Conservation (phyloP, 148 eudicot genomes). For the Rhododendron vialii region DNA sequence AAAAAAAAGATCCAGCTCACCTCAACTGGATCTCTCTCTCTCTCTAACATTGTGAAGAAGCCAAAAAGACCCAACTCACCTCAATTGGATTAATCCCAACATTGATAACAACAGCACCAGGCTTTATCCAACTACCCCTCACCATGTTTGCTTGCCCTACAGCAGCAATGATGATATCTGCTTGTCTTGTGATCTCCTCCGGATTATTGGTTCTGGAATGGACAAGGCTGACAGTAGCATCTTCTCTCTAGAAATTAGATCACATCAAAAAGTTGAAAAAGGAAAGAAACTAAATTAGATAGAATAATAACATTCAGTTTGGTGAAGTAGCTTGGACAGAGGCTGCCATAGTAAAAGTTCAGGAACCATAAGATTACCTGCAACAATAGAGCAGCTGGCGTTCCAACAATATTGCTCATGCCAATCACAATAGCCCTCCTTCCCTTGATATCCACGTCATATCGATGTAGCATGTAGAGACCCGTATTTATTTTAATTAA, state of each 20-base stretch:
- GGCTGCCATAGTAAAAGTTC: no score
- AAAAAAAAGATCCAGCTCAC: no score
- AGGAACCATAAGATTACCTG: slow-evolving; percentile 15
- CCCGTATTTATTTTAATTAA: no score
- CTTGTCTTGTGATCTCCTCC: slow-evolving; percentile 73
- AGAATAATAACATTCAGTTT: background rate
- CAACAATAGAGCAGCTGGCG: slow-evolving; percentile 86
- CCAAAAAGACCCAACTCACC: slow-evolving; percentile 32
- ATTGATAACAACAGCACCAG: slow-evolving; percentile 82
- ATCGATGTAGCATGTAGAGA: slow-evolving; percentile 17
- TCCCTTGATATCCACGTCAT: slow-evolving; percentile 64
- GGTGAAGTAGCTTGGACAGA: no score
- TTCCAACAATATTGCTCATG: slow-evolving; percentile 90
- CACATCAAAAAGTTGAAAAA: background rate
- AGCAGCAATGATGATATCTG: slow-evolving; percentile 86
- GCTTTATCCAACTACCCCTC: slow-evolving; percentile 90
- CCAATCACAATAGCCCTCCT: slow-evolving; percentile 91
- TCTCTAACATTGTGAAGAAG: background rate
- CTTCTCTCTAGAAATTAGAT: slow-evolving; percentile 51
- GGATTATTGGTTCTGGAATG: slow-evolving; percentile 88
- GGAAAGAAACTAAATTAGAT: background rate
- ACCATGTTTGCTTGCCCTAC: slow-evolving; percentile 90
- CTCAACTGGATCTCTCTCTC: no score
- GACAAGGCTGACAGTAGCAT: slow-evolving; percentile 84
- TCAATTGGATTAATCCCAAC: slow-evolving; percentile 93